These are phyloP conservation scores for Psilocybe tampanensis DNA, from an alignment of 768 basidiomycete genomes.

Conservation along the genomic window DNA sequence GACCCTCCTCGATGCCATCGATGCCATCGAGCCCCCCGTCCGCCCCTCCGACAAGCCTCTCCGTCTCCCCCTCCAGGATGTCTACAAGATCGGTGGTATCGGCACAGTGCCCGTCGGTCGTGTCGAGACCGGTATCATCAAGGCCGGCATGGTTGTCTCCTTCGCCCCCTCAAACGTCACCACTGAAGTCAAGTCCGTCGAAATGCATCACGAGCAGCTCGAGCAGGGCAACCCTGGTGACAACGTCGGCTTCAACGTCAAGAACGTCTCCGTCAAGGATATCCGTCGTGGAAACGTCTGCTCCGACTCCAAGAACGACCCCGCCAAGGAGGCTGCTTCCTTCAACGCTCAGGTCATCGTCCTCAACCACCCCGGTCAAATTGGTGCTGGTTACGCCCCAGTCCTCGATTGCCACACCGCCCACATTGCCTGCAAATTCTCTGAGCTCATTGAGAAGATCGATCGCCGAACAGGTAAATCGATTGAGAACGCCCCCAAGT, in stretches of 20 bases:
- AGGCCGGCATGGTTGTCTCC: conserved; percentile 98
- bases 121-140: conserved; percentile 99
- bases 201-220: conserved; percentile 99
- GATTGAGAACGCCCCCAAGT: conserved; percentile 88
- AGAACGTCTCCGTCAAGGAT: conserved; percentile 99
- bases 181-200: conserved; percentile 99
- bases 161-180: conserved; percentile 98
- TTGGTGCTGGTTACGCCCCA: conserved; percentile 97
- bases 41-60: conserved; percentile 99
- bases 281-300: conserved; percentile 99
- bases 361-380: conserved; percentile 99
- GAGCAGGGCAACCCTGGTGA: conserved; percentile 94
- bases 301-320: conserved; percentile 99
- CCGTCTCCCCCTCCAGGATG: conserved; percentile 99
- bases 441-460: conserved; percentile 98
- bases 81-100: conserved; percentile 99
- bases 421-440: conserved; percentile 99
- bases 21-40: conserved; percentile 96
- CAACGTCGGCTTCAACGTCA: conserved; percentile 99
- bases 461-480: conserved; percentile 98
- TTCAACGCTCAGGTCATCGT: conserved; percentile 99
- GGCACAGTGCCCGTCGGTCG: conserved; percentile 99
- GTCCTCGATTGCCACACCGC: conserved; percentile 99
- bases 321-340: conserved; percentile 97
- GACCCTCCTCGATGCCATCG: conserved; percentile 99